Evolutionary conservation across 2,329 filamentous ascomycete species (phyloP), one percentile per base, ranked within the genome.

Genomic region (Ophiostoma tasmaniense): DNA sequence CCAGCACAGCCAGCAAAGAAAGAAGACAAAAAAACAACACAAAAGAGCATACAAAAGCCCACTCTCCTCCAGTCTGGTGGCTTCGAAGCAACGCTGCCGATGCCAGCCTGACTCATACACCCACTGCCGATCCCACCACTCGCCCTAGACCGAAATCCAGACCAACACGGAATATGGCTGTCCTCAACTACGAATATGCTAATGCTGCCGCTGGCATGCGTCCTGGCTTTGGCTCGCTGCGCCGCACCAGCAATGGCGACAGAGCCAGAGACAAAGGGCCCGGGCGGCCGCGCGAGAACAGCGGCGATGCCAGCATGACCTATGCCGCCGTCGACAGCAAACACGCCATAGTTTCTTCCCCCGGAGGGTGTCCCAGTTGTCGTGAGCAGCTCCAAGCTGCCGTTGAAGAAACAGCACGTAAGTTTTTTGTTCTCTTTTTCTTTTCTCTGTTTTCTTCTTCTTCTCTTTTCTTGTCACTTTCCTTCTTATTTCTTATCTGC

Each of bases 191-290:
- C 25, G 65, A 42, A 39, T 65, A 65, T 39, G 52, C 68, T 35
- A 59, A 65, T 39, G 52, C 68, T 45, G 64, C 45, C n/a, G 64
- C 69, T 52, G 67, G 69, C 55, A 68, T 70, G 68, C 68, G 68
- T 20, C 68, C 69, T 13, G 66, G 66, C 39, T 70, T 66, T 45
- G 66, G 64, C 35, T 65, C 64, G 25, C 64, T 65, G 22, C 55
- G 55, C 14, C 55, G 55, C 7, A 61, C 55, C 25, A 61, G 55
- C 55, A 33, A 33, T 33, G 22, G 22, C n/a, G n/a, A n/a, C 35
- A 25, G 37, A 42, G 37, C 5, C n/a, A 25, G n/a, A 28, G 37
- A 14, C 13, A 39, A 39, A 39, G 37, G n/a, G 22, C 3, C n/a
- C 17, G 37, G 37, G 1, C 64, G 64, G 6, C 35, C 35, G 22